Percentiles rank a stretch among this genome's conserved stretches.
phyloP scores from a whole-genome alignment of 1,139 yeast species.

The Protomyces pachydermus region DNA sequence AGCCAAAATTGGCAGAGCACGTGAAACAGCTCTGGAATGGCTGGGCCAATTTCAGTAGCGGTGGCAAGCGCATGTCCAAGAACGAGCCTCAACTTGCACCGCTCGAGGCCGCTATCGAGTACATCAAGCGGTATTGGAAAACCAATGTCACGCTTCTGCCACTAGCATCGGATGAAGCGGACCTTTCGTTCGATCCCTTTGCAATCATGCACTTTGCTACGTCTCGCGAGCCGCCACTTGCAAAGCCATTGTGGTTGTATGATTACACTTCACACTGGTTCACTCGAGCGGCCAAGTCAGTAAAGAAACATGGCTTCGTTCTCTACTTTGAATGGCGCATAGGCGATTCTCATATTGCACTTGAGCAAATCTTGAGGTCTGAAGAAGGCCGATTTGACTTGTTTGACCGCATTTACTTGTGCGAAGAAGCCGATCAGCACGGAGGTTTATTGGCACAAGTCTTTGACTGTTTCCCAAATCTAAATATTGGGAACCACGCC shows the following conservation, averaged over 20 bases:
- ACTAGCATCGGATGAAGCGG: constrained; percentile 1
- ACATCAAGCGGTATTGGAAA: constrained; percentile 15
- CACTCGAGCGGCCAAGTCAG: constrained; percentile 13
- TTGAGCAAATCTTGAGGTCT: constrained; percentile 8
- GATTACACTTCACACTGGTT: constrained; percentile 22
- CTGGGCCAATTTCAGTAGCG: constrained; percentile 14
- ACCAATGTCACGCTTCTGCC: constrained; percentile 13
- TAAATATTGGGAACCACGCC: constrained; percentile 9
- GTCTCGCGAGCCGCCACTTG: not conserved
- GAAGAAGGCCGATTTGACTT: constrained; percentile 18
- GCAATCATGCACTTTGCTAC: constrained; percentile 15
- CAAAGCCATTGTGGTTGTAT: constrained; percentile 10
- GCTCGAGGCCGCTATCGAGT: constrained; percentile 2
- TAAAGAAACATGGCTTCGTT: constrained; percentile 2
- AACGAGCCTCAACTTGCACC: not conserved
- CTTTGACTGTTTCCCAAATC: constrained; percentile 4
- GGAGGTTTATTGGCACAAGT: constrained; percentile 18
- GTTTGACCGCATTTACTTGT: constrained; percentile 17
- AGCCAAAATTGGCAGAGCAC: constrained; percentile 19
- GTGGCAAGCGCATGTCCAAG: not conserved
- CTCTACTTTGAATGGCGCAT: constrained; percentile 15
- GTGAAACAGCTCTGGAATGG: constrained; percentile 12
- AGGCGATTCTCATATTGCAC: constrained; percentile 13
- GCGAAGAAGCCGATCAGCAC: constrained; percentile 2
- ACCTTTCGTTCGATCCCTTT: constrained; percentile 18